Evolutionary conservation across 2,329 filamentous ascomycete species (phyloP), one percentile per base, ranked within the genome.

Genomic region (Colletotrichum neosansevieriae): DNA sequence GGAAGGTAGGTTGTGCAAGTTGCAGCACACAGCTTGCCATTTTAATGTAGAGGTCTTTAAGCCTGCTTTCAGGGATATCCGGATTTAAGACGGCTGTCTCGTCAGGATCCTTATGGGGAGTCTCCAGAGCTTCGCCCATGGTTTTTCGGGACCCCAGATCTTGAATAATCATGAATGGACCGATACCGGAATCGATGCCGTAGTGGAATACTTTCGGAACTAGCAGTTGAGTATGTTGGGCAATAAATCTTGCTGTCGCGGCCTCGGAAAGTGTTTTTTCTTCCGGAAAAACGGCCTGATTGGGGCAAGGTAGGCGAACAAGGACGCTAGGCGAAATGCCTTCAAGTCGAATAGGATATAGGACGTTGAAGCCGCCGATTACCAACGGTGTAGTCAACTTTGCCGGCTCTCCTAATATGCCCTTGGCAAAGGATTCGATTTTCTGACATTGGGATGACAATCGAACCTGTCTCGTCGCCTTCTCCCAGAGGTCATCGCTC

Each of bases 21-120:
- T 82, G 75, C 4, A 83, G 73, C 34, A 82, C 21, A 51, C 80
- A 77, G 17, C 76, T 74, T 6, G 80, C 80, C 51, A 82, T 72
- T 59, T 80, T 2, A 7, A 42, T 2, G n/a, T 44, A 62, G 2
- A 42, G 3, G 5, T 5, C 10, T 21, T 29, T 19, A 2, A 59
- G 57, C 12, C 12, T 50, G 17, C 15, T 13, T 2, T 38, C 24
- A 7, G 42, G 13, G n/a, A 59, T 19, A 4, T 59, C 58, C 4
- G 71, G 71, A 32, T 71, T 21, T 45, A 76, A 56, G 12, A 75
- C 51, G n/a, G 69, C 65, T 12, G 71, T 59, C 3, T 72, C 73
- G 19, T 73, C 60, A 4, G 68, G 63, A 62, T 74, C 70, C 0
- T 72, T 38, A 13, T 68, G 38, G 4, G 73, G 73, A 38, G 59